Evolutionary conservation across 345 rosid genomes (phyloP).

Genomic region (Pistacia vera): DNA sequence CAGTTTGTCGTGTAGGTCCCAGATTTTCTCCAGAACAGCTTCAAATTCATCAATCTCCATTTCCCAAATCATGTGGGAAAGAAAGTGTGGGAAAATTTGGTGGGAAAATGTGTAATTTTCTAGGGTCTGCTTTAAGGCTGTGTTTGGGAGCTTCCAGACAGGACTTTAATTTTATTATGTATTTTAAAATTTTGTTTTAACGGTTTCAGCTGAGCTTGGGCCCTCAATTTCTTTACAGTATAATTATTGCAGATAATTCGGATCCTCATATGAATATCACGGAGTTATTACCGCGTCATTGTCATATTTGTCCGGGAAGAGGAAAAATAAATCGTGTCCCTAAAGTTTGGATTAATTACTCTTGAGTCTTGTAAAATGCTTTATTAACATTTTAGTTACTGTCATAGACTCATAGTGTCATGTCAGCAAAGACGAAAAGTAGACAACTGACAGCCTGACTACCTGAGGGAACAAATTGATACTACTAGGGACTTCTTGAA

Average conservation of each 20-base stretch:
- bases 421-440: no score
- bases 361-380: no score
- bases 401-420: no score
- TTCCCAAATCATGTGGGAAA: conserved; percentile 54
- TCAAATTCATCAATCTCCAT: conserved; percentile 95
- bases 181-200: background rate
- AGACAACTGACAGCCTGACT: no score
- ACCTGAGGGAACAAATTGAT: no score
- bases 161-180: background rate
- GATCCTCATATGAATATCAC: no score
- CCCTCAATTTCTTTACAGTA: background rate
- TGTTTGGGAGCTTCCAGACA: background rate
- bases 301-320: no score
- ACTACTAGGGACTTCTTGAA: no score
- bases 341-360: no score
- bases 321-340: no score
- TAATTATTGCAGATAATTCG: background rate
- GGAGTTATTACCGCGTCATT: no score
- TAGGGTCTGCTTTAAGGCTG: conserved; percentile 30
- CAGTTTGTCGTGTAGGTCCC: conserved; percentile 96
- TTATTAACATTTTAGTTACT: no score
- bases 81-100: conserved; percentile 11
- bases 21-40: conserved; percentile 84
- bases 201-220: background rate
- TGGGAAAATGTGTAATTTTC: background rate